Conservation (phyloP, 2,329 filamentous ascomycete genomes). For the Amauroascus niger region DNA sequence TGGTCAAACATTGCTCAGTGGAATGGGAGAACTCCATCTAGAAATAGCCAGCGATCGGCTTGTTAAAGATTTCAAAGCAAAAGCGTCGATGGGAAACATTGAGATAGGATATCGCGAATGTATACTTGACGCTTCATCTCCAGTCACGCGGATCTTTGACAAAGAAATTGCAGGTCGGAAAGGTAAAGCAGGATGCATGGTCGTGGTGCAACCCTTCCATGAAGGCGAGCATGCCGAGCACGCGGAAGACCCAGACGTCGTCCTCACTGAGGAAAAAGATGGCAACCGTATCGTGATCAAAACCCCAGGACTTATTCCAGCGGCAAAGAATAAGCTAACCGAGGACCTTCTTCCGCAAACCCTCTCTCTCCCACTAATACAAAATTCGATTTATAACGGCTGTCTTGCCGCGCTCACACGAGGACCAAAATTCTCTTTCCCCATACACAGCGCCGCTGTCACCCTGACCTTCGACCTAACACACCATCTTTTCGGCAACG, state of each 20-base stretch:
- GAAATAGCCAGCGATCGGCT: conserved; percentile 86
- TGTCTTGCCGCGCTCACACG: conserved; percentile 73
- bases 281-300: conserved; percentile 59
- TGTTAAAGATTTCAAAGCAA: conserved; percentile 79
- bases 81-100: conserved; percentile 74
- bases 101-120: conserved; percentile 93
- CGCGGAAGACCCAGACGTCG: conserved; percentile 22
- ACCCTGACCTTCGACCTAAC: conserved; percentile 57
- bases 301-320: conserved; percentile 40
- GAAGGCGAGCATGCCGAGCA: conserved; percentile 1
- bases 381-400: conserved; percentile 60
- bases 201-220: conserved; percentile 48
- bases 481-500: conserved; percentile 55
- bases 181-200: conserved; percentile 68
- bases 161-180: conserved; percentile 68
- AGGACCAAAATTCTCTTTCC: conserved; percentile 70
- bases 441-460: conserved; percentile 66
- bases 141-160: conserved; percentile 59
- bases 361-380: conserved; percentile 41
- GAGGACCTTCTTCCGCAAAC: conserved; percentile 36
- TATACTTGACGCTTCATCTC: conserved; percentile 48
- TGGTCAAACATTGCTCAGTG: conserved; percentile 83
- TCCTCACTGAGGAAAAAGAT: conserved; percentile 46
- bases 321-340: conserved; percentile 13
- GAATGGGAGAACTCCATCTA: conserved; percentile 92